Percentiles rank a stretch among this genome's conserved stretches.
Evolutionary conservation across 23 red algal genomes (phyloP).

Genomic region (Agarophyton chilense): DNA sequence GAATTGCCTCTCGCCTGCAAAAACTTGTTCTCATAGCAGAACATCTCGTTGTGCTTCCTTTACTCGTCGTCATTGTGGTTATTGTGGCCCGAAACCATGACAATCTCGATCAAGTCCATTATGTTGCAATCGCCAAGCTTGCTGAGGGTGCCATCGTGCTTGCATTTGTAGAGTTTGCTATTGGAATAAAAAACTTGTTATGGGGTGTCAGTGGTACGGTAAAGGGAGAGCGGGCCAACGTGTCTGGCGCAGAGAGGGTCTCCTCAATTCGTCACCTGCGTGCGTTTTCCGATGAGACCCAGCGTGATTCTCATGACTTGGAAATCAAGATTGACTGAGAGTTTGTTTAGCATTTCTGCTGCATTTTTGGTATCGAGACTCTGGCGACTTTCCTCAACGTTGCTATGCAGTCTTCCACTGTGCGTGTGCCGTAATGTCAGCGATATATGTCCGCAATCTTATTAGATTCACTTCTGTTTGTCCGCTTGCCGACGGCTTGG

Average conservation of each 20-base stretch:
- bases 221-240: background rate
- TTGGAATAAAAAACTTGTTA: constrained; percentile 31
- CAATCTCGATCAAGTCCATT: constrained; percentile 5
- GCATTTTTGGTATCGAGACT: background rate
- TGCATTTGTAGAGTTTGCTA: constrained; percentile 35
- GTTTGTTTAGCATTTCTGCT: background rate
- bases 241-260: background rate
- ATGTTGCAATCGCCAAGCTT: constrained; percentile 3
- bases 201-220: constrained; percentile 16
- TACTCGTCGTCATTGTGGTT: constrained; percentile 28
- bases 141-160: constrained; percentile 27
- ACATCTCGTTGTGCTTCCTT: constrained; percentile 43
- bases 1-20: constrained; percentile 2
- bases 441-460: no score
- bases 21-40: constrained; percentile 22
- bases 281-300: background rate
- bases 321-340: background rate
- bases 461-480: no score
- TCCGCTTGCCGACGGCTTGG: background rate
- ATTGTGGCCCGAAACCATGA: constrained; percentile 15
- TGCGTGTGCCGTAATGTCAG: background rate
- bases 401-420: background rate
- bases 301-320: background rate
- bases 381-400: background rate
- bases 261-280: background rate